Conservation (phyloP, 257 asterid species). For the Rubia yunnanensis region DNA sequence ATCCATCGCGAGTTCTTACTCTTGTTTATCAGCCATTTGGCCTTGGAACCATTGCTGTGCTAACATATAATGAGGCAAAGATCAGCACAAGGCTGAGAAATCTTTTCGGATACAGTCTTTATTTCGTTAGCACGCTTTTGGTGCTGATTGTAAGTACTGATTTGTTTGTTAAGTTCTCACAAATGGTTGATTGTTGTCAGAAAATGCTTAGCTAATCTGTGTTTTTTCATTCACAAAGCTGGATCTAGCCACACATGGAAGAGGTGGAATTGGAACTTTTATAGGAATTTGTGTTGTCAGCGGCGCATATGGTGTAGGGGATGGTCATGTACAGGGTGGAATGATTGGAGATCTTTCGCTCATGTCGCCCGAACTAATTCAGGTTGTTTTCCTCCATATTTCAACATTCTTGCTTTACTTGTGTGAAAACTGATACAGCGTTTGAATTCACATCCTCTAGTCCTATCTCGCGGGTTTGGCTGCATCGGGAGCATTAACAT, state of each 20-base stretch:
- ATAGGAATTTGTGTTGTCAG: constrained; percentile 27
- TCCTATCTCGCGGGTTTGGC: constrained; percentile 40
- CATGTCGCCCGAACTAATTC: constrained; percentile 35
- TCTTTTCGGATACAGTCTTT: constrained; percentile 35
- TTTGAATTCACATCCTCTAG: constrained; percentile 10
- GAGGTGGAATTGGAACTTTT: constrained; percentile 29
- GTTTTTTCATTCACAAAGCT: constrained; percentile 12
- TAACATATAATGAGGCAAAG: constrained; percentile 36
- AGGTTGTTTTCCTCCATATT: constrained; percentile 17
- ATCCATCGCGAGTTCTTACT: constrained; percentile 42
- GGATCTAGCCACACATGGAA: constrained; percentile 40
- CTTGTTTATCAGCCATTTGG: constrained; percentile 52
- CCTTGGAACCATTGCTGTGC: constrained; percentile 29
- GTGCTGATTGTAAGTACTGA: constrained; percentile 31
- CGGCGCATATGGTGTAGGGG: constrained; percentile 43
- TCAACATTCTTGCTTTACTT: not conserved
- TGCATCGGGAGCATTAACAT: constrained; percentile 38
- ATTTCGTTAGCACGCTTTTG: constrained; percentile 25
- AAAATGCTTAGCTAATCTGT: not conserved
- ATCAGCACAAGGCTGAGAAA: constrained; percentile 33
- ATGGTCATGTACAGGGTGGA: constrained; percentile 50
- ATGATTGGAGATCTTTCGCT: constrained; percentile 45
- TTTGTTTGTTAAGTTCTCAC: not conserved
- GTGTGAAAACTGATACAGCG: not conserved
- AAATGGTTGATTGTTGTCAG: not conserved